Conservation (phyloP, 768 basidiomycete genomes). For the Mycena capillaripes region DNA sequence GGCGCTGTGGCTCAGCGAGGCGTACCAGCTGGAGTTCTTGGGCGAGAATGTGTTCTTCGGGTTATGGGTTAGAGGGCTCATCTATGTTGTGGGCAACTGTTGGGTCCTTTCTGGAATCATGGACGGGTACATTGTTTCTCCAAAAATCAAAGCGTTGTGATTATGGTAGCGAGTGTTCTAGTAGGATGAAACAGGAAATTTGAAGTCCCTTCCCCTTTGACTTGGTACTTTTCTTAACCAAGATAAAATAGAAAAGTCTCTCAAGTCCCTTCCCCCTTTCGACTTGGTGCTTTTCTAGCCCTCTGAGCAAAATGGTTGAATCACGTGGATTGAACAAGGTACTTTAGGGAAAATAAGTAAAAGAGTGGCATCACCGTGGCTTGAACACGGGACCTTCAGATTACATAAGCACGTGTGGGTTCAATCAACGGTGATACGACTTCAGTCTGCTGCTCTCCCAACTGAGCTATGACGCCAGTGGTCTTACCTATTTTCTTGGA, state of each 20-base stretch:
- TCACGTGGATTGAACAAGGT: too few relatives aligned
- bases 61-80: conserved; percentile 84
- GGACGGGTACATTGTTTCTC: conserved; percentile 52
- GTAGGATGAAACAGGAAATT: too few relatives aligned
- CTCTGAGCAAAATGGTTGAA: too few relatives aligned
- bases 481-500: too few relatives aligned
- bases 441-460: conserved; percentile 36
- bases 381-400: conserved; percentile 29
- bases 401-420: background rate
- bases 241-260: too few relatives aligned
- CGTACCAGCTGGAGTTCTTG: conserved; percentile 91
- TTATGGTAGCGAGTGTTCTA: too few relatives aligned
- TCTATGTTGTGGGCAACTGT: conserved; percentile 81
- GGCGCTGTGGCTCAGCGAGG: conserved; percentile 91
- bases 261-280: too few relatives aligned
- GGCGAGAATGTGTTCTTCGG: conserved; percentile 79
- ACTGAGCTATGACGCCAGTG: conserved; percentile 31
- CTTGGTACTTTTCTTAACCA: too few relatives aligned
- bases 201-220: too few relatives aligned
- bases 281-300: too few relatives aligned
- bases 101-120: conserved; percentile 85
- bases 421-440: too few relatives aligned
- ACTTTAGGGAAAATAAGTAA: too few relatives aligned
- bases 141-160: background rate
- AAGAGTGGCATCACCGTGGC: conserved; percentile 22